Base-by-base conservation (phyloP, 805 yeast species). In the Kazachstania taianensis region DNA sequence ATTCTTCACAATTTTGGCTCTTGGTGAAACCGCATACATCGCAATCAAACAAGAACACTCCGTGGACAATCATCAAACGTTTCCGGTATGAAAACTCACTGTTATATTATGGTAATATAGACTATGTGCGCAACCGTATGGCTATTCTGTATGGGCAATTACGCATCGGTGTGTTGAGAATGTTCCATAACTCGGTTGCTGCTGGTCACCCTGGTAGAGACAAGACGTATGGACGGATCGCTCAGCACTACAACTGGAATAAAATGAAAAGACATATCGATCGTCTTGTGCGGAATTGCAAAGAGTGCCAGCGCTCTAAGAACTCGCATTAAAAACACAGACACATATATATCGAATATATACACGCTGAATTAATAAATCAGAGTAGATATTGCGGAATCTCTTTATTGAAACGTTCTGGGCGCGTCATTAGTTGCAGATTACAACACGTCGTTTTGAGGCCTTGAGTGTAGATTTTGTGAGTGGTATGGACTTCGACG, bases 201-300 rank as follows among this genome's bases (percentile, higher is more conserved):
- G 33, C 33, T 5, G 33, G 26, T 18, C 33, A 31, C 24, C 26
- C 27, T 5, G 33, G 33, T 20, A 19, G 27, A 8, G 20, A n/a
- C n/a, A 30, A 22, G 16, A 30, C 33, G 5, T n/a, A 20, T 12
- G 13, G 19, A 30, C 7, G 5, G 14, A 7, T 20, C 14, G 9
- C 10, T 31, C 12, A 20, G 15, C 9, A 19, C 23, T 31, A 31
- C 24, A 22, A 8, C 17, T 31, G 33, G 33, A 17, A 26, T 5
- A 6, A 19, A 18, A 31, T 31, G 33, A 22, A 22, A 5, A 20
- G 7, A n/a, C n/a, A 19, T 5, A 4, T 31, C 5, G 17, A n/a
- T 10, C n/a, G 20, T 9, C 23, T 22, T 12, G 13, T 19, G 17
- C 6, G 6, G 5, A 20, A 17, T 18, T 20, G 33, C 10, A 13